Evolutionary conservation across 345 rosid genomes (phyloP).

Genomic region (Salix exigua): DNA sequence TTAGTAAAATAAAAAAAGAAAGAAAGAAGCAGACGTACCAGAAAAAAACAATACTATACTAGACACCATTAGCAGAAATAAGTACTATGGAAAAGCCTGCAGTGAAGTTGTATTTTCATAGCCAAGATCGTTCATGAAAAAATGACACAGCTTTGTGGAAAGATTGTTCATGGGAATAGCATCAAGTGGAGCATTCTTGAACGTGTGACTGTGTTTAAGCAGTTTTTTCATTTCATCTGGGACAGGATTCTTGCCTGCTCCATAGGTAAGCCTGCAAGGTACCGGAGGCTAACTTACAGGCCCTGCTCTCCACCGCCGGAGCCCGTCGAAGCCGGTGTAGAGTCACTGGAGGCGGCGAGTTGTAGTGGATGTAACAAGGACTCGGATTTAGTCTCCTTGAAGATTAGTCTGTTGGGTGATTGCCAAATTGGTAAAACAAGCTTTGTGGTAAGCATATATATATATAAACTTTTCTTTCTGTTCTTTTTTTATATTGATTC

Average conservation of each 20-base stretch:
- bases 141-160: slow-evolving; percentile 57
- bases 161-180: slow-evolving; percentile 46
- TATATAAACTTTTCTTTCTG: neutral
- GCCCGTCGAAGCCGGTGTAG: slow-evolving; percentile 3
- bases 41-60: neutral
- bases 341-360: slow-evolving; percentile 11
- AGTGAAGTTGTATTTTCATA: slow-evolving; percentile 29
- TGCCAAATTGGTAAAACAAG: slow-evolving; percentile 90
- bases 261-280: slow-evolving; percentile 49
- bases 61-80: neutral
- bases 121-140: slow-evolving; percentile 38
- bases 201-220: slow-evolving; percentile 55
- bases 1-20: slow-evolving; percentile 11
- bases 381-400: slow-evolving; percentile 77
- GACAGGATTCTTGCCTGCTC: slow-evolving; percentile 75
- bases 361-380: slow-evolving; percentile 44
- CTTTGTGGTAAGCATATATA: slow-evolving; percentile 56
- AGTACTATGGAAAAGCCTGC: slow-evolving; percentile 9
- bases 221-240: slow-evolving; percentile 68
- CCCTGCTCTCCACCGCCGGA: slow-evolving; percentile 38
- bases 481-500: neutral
- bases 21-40: neutral
- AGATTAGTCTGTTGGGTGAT: slow-evolving; percentile 90
- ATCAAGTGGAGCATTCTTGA: slow-evolving; percentile 53
- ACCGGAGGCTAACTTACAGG: slow-evolving; percentile 47